Conservation (phyloP, 164 flowering plant genomes). For the Cinnamomum micranthum region DNA sequence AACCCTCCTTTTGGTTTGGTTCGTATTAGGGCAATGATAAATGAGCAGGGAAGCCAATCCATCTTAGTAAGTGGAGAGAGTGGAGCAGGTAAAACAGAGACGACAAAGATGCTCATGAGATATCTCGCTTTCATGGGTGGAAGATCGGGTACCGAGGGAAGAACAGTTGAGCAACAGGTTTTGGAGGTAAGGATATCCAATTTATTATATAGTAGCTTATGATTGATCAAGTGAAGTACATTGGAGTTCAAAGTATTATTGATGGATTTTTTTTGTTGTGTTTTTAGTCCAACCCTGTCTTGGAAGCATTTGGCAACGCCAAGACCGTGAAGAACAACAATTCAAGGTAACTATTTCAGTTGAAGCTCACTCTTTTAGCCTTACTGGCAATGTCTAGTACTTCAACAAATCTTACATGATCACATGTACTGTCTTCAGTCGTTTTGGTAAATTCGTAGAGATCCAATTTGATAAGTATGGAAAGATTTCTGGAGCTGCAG, state of each 20-base stretch:
- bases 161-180: slow-evolving; percentile 90
- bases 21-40: slow-evolving; percentile 59
- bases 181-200: slow-evolving; percentile 48
- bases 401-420: slow-evolving; percentile 13
- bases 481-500: slow-evolving; percentile 84
- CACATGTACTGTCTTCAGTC: slow-evolving; percentile 39
- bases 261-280: neutral
- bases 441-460: slow-evolving; percentile 89
- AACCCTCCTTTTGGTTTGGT: neutral
- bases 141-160: slow-evolving; percentile 67
- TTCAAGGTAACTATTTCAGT: slow-evolving; percentile 51
- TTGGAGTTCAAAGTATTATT: neutral
- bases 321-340: slow-evolving; percentile 85
- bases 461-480: slow-evolving; percentile 75
- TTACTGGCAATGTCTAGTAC: neutral
- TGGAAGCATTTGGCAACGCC: slow-evolving; percentile 90
- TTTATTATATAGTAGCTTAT: neutral
- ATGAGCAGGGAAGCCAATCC: slow-evolving; percentile 68
- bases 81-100: slow-evolving; percentile 93
- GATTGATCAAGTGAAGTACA: neutral
- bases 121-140: slow-evolving; percentile 96
- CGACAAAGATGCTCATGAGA: slow-evolving; percentile 87
- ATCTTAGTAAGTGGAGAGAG: slow-evolving; percentile 87
- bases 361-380: neutral
- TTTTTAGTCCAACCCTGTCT: slow-evolving; percentile 78